Evolutionary conservation across 345 rosid genomes (phyloP), one percentile per base, ranked within the genome.

Genomic region (Eucalyptus paniculata): DNA sequence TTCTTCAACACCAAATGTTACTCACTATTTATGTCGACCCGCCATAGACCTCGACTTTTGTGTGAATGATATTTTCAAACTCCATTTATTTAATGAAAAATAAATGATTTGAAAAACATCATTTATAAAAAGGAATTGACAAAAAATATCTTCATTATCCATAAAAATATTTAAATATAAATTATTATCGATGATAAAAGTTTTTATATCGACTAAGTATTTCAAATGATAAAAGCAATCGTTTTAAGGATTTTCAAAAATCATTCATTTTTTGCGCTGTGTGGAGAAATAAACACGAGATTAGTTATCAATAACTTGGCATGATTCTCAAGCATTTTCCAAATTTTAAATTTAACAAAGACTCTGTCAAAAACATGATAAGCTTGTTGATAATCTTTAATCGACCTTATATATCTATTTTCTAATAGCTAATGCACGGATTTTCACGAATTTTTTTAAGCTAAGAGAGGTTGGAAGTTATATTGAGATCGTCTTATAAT

Each of bases 181-280:
- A 56, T 56, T 56, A 0, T 56, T 56, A 0, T 24, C 1, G 3
- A 56, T 4, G 30, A 24, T 10, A 4, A 56, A 54, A 56, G 0
- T 2, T 23, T 54, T 56, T 56, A 0, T 24, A 56, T 56, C 9
- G 0, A 56, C 1, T 23, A 56, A 9, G 62, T 56, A 56, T 56
- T 56, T 56, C 62, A 10, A 56, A 56, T 24, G 1, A 24, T 56
- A 56, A 9, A 56, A 24, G 30, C 12, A 23, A 56, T 56, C 6
- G 0, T 2, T 56, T 56, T 56, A 0, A 24, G 30, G 2, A 56
- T 0, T 24, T 56, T 10, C 30, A 56, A 56, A 56, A 56, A 9
- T 10, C 30, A 56, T 24, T 24, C 30, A 56, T 24, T 56, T 56
- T 56, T 56, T 0, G 1, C 1, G 5, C 8, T n/a, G 77, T 15